Base-by-base conservation (phyloP, 257 asterid species). In the Voacanga thouarsii region DNA sequence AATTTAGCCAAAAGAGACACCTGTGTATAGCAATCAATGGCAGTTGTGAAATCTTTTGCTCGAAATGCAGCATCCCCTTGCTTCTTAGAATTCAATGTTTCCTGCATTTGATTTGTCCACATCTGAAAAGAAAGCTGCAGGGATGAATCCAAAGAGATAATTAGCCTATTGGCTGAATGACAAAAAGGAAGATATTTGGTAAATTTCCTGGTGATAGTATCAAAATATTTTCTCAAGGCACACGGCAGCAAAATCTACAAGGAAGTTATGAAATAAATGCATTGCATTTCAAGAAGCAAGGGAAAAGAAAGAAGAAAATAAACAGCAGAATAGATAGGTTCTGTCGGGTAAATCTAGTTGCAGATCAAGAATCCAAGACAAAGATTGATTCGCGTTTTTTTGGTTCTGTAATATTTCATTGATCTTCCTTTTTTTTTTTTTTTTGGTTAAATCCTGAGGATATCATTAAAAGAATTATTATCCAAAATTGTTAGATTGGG, bases 101-200 rank as follows among this genome's bases (percentile, higher is more conserved):
- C 98, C 88, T 93, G 98, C 98, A 95, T 92, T 88, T 93, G 98
- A 78, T 90, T 89, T 56, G 98, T 95, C 99, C 99, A 95, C 94
- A 95, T 78, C 77, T 95, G 99, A 82, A 95, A 95, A 56, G 99
- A 95, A 61, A 95, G 93, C 99, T 95, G 96, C 85, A 88, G 63
- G 60, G 65, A 83, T 24, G 63, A 75, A 76, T 30, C 33, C 39
- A 57, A 71, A 11, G 72, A 9, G 57, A 28, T 39, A 33, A 47
- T 73, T 67, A 72, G 50, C 49, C 12, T 30, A 0, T 7, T 41
- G 61, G 5, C 71, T 65, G 47, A 65, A 15, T 16, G 16, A 15
- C 49, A 55, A 65, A 16, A 16, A 63, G 1, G 44, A 28, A 12
- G 43, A 28, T 63, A 1, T 26, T 61, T 21, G 11, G 43, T 6